Base-by-base conservation (phyloP, 768 basidiomycete species). In the Tulasnella sp. region DNA sequence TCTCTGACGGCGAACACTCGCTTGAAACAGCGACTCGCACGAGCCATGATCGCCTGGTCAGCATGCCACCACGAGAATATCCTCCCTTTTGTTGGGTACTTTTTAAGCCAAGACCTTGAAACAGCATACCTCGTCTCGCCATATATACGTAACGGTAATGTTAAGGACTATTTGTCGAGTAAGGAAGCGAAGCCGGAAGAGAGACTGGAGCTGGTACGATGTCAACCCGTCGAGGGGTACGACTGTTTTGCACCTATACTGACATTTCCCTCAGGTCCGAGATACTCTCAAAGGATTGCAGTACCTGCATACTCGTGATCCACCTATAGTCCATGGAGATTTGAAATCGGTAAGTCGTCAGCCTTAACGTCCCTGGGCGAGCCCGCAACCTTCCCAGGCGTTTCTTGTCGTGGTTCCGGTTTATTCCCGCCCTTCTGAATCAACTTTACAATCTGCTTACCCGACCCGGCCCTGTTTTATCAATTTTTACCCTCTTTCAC, bases 61-160 rank as follows among this genome's bases (percentile, higher is more conserved):
- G 37, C 71, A 26, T 72, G 37, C 44, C 0, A 40, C 5, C 71
- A 72, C 26, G 39, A 40, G 26, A 72, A 72, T 18, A 72, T 72
- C 39, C 71, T 72, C 71, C 71, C 71, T 10, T 46, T 72, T 20
- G 20, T 72, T n/a, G 71, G 71, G 71, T 72, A 40, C 71, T 46
- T 40, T 72, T 40, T 72, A 16, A 72, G 44, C 37, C 39, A 42
- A 20, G 39, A 46, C 20, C 44, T 40, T 18, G 71, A 72, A 26
- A 46, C 37, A 18, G 39, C 71, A 35, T 72, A 46, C n/a, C 71
- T 72, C 71, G 71, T 72, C 29, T 72, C 71, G 2, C 37, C 37
- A 16, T 72, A n/a, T 37, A 23, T 72, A 29, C 71, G 44, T 39
- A 40, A 72, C 15, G 71, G 71, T 5, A 72, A 40, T 26, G 71